phyloP scores from a whole-genome alignment of 2,329 filamentous ascomycete genomes.

The Coniochaeta pulveracea region DNA sequence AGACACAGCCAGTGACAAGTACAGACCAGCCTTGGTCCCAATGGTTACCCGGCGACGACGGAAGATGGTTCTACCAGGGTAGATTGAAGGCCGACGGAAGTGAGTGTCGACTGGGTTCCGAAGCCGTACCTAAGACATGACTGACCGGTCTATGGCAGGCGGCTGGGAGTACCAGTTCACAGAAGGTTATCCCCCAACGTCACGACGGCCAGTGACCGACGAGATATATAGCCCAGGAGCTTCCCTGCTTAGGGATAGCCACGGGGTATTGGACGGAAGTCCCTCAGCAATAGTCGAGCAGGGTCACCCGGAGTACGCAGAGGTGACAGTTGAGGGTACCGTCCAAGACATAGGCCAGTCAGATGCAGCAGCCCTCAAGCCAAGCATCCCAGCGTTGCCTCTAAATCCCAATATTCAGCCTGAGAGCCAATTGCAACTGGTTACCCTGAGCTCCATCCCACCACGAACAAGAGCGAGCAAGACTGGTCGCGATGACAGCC shows the following conservation, averaged over 20 bases:
- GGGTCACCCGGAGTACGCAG: not conserved
- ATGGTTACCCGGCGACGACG: slow-evolving; percentile 12
- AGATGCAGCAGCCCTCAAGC: not conserved
- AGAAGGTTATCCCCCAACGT: slow-evolving; percentile 4
- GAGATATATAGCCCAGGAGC: not conserved
- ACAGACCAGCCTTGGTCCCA: slow-evolving; percentile 4
- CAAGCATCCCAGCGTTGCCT: not conserved
- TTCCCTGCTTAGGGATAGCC: not conserved
- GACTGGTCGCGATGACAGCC: not conserved
- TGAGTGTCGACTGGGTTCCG: not conserved
- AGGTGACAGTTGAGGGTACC: no score
- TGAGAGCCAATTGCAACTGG: not conserved
- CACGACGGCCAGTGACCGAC: not conserved
- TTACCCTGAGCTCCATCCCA: not conserved
- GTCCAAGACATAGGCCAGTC: not conserved
- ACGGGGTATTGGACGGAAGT: not conserved
- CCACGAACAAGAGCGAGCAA: slow-evolving; percentile 1
- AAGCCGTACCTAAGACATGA: not conserved
- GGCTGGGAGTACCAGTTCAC: slow-evolving; percentile 7
- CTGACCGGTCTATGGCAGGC: slow-evolving; percentile 1
- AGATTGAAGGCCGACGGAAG: slow-evolving; percentile 4
- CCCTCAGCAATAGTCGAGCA: not conserved
- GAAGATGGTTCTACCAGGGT: slow-evolving; percentile 6
- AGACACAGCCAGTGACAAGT: not conserved
- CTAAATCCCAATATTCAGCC: not conserved